Conservation (phyloP, 306 rosid genomes). For the Cicer chorassanicum region DNA sequence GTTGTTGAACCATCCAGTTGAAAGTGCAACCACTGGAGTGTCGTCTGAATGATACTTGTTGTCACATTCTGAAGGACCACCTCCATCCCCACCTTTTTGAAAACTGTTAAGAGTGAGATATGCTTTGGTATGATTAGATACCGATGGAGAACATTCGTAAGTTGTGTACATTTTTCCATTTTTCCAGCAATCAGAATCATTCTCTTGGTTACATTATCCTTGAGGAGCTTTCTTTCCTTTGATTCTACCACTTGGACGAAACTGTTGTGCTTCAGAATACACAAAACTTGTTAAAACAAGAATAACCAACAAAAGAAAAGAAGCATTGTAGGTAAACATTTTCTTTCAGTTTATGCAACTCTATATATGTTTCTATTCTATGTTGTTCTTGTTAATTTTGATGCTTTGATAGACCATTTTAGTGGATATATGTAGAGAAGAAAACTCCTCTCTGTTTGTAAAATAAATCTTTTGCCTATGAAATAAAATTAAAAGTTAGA, state of each 20-base stretch:
- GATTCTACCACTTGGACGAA: slow-evolving; percentile 34
- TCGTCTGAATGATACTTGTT: too few species aligned
- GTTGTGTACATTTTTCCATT: too few species aligned
- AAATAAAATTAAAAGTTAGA: neutral
- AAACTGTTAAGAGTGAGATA: too few species aligned
- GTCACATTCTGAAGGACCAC: too few species aligned
- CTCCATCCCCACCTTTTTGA: too few species aligned
- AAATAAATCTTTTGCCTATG: neutral
- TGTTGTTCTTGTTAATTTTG: neutral
- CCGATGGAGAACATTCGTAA: too few species aligned
- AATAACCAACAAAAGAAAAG: neutral
- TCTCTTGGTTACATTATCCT: too few species aligned
- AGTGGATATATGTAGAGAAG: slow-evolving; percentile 3
- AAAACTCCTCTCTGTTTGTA: neutral
- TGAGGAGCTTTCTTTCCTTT: slow-evolving; percentile 44
- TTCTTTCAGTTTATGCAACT: neutral
- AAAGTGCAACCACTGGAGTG: too few species aligned
- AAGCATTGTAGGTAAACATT: too few species aligned
- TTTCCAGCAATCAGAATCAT: too few species aligned
- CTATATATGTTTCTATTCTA: neutral
- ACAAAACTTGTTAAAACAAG: slow-evolving; percentile 4
- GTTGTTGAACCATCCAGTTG: too few species aligned
- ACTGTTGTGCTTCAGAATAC: slow-evolving; percentile 28
- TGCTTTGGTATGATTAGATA: too few species aligned
- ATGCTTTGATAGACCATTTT: neutral